Evolutionary conservation across 176 grass and related monocot genomes (phyloP).

Genomic region (Avena eriantha): DNA sequence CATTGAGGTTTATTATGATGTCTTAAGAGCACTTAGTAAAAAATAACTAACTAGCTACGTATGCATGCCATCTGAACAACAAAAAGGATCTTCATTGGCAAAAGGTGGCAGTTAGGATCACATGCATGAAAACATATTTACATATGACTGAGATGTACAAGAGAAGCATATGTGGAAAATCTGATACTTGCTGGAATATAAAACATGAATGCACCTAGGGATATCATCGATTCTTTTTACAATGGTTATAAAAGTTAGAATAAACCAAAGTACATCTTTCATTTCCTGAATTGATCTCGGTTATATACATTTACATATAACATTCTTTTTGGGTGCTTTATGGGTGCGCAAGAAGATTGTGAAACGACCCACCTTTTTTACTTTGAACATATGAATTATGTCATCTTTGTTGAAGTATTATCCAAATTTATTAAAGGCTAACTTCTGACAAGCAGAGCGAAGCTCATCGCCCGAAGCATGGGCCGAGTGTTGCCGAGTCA

Average conservation of each 20-base stretch:
- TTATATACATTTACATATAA: not conserved
- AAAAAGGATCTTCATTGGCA: not conserved
- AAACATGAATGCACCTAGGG: not conserved
- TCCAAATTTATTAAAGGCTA: too few relatives aligned
- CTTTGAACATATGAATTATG: too few relatives aligned
- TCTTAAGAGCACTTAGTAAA: not conserved
- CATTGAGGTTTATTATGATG: not conserved
- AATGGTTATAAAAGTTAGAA: not conserved
- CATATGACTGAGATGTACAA: not conserved
- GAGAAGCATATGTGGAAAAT: not conserved
- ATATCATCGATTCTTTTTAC: not conserved
- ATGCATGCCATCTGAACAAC: not conserved
- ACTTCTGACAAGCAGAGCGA: too few relatives aligned
- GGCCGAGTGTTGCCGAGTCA: too few relatives aligned
- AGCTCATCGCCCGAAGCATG: too few relatives aligned
- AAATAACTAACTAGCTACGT: not conserved
- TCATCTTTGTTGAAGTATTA: too few relatives aligned
- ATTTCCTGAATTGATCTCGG: not conserved
- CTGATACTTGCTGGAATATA: not conserved
- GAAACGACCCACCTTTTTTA: not conserved
- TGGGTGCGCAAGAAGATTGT: not conserved
- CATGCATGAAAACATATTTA: constrained; percentile 1
- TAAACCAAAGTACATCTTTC: not conserved
- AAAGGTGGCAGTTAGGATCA: not conserved
- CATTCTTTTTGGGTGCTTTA: not conserved